Base-by-base conservation (phyloP, 2,329 filamentous ascomycete species). In the Colletotrichum sp. region DNA sequence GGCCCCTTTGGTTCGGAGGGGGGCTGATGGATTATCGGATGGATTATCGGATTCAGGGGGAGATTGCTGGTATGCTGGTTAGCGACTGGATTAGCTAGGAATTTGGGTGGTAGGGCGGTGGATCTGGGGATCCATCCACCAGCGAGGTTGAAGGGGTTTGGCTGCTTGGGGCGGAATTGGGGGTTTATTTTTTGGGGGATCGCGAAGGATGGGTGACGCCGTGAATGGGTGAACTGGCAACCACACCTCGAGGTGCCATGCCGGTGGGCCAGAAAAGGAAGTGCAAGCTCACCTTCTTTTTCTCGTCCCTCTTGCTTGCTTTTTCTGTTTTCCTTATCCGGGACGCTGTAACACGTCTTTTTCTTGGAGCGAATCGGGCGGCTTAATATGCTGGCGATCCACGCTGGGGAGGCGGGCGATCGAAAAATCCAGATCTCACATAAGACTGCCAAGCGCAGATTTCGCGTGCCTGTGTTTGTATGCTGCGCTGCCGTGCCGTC, bases 91-190 rank as follows among this genome's bases (percentile, higher is more conserved):
- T 65, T 75, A 66, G 64, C 74, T 74, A 68, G 73, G 69, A 60
- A 73, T 74, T 74, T 69, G 70, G 65, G 64, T 69, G 65, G 74
- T 69, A 64, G 59, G 61, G n/a, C 30, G 70, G 74, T 75, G 74
- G 74, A 75, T 68, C 74, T 67, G 57, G 74, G 73, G 70, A 39
- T 74, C 74, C 74, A 75, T 74, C 74, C 74, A 75, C 74, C 70
- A 28, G 36, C 63, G 44, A 61, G 55, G 57, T 67, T 67, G 73
- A 75, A 65, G 70, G 73, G 74, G 74, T 75, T 65, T 69, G 64
- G 73, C 70, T 75, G 64, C 64, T 73, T 75, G 69, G 19, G 44
- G 32, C 67, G 52, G 67, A 57, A 44, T 60, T 60, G 34, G 65
- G 65, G 65, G 55, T 27, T 52, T 68, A n/a, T 32, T 61, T 66